phyloP scores from a whole-genome alignment of 805 yeast species.

The Brettanomyces naardenensis region DNA sequence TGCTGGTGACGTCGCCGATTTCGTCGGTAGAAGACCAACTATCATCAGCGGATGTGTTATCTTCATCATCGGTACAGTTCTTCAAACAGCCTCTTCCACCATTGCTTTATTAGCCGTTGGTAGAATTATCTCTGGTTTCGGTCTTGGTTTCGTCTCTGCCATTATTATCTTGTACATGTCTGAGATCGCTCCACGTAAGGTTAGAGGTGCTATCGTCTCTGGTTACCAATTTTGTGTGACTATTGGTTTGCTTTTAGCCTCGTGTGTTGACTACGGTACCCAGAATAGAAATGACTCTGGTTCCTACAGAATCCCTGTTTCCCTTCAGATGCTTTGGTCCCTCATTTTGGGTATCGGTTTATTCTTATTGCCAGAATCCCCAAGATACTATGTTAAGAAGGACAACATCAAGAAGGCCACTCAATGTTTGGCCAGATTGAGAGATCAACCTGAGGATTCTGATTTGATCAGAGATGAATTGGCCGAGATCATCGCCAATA shows the following conservation, averaged over 20 bases:
- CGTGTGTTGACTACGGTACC: slow-evolving; percentile 60
- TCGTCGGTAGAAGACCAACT: slow-evolving; percentile 52
- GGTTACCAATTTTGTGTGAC: slow-evolving; percentile 66
- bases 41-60: slow-evolving; percentile 44
- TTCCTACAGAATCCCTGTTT: slow-evolving; percentile 64
- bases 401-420: slow-evolving; percentile 45
- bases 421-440: slow-evolving; percentile 39
- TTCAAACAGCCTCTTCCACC: slow-evolving; percentile 47
- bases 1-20: slow-evolving; percentile 50
- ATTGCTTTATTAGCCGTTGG: slow-evolving; percentile 58
- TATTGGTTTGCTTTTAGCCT: slow-evolving; percentile 63
- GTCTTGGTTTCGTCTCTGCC: slow-evolving; percentile 47
- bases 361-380: slow-evolving; percentile 62
- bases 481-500: slow-evolving; percentile 44
- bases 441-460: slow-evolving; percentile 42
- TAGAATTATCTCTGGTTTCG: slow-evolving; percentile 48
- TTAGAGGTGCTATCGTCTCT: slow-evolving; percentile 66
- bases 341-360: slow-evolving; percentile 39
- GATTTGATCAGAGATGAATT: slow-evolving; percentile 40
- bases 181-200: slow-evolving; percentile 60
- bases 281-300: slow-evolving; percentile 38
- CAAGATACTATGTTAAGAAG: slow-evolving; percentile 50
- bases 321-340: slow-evolving; percentile 44
- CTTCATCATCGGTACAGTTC: slow-evolving; percentile 51
- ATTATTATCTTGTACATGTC: slow-evolving; percentile 52